Percentiles rank a stretch among this genome's conserved stretches.
phyloP scores from a whole-genome alignment of 805 yeast genomes.

The Candida bentonensis region DNA sequence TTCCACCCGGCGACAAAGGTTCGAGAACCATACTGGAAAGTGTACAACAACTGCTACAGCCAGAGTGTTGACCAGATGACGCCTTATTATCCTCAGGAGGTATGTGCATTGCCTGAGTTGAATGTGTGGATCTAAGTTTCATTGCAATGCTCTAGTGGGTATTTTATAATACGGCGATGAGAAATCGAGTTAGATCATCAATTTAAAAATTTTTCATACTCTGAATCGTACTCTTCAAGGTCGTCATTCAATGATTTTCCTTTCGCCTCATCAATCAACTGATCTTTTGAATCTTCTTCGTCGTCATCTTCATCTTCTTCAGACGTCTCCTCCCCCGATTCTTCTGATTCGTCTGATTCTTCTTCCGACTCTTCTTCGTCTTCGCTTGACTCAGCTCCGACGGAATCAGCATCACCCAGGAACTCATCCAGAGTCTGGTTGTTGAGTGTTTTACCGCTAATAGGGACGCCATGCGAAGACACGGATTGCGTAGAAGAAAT shows the following conservation, averaged over 20 bases:
- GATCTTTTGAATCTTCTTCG: constrained; percentile 18
- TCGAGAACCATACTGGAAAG: constrained; percentile 70
- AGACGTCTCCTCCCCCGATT: constrained; percentile 16
- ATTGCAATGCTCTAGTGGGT: too few relatives aligned
- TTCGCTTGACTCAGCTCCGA: constrained; percentile 6
- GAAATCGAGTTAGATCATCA: too few relatives aligned
- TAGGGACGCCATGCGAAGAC: neutral
- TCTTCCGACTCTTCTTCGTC: constrained; percentile 9
- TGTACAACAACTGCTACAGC: constrained; percentile 64
- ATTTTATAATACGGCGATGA: too few relatives aligned
- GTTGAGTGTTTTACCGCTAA: constrained; percentile 25
- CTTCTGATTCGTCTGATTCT: constrained; percentile 13
- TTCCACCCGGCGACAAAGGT: constrained; percentile 91
- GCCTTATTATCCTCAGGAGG: constrained; percentile 57
- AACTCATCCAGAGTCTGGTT: constrained; percentile 81
- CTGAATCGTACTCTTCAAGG: too few relatives aligned
- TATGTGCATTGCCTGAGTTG: constrained; percentile 26
- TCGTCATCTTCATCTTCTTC: constrained; percentile 20
- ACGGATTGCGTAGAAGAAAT: neutral
- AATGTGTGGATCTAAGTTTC: constrained; percentile 28
- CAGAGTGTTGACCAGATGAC: constrained; percentile 63
- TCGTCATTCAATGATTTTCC: too few relatives aligned
- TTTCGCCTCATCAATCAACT: too few relatives aligned
- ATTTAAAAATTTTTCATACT: too few relatives aligned
- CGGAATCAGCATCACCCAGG: constrained; percentile 36